phyloP scores from a whole-genome alignment of 352 stramenopile species.

The Phytophthora sp. region DNA sequence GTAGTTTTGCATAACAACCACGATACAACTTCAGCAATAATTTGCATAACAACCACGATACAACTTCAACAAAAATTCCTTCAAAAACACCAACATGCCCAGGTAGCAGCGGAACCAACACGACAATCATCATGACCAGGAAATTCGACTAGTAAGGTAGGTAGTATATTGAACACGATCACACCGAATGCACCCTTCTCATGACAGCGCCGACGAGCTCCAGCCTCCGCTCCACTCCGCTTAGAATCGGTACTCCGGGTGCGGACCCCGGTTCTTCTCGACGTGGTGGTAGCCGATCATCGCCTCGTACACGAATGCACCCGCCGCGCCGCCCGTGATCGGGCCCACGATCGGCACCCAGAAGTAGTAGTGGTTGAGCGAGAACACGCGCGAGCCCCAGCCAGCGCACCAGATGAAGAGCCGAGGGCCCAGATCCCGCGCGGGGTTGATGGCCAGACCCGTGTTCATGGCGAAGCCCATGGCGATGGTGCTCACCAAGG shows the following conservation, averaged over 20 bases:
- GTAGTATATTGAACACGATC: neutral
- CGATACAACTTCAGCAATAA: too few relatives aligned
- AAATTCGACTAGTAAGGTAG: too few relatives aligned
- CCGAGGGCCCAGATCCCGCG: constrained; percentile 45
- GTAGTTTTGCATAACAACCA: too few relatives aligned
- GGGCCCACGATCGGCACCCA: constrained; percentile 60
- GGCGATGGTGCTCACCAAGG: neutral
- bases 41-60: too few relatives aligned
- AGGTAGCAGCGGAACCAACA: too few relatives aligned
- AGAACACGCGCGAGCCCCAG: constrained; percentile 54
- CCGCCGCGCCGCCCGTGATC: constrained; percentile 38
- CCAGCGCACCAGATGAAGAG: constrained; percentile 48
- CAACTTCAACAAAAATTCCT: too few relatives aligned
- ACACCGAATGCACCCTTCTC: neutral
- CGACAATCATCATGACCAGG: too few relatives aligned
- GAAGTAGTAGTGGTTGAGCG: constrained; percentile 52
- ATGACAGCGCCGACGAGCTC: neutral
- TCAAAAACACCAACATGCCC: too few relatives aligned
- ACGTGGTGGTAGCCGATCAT: constrained; percentile 49
- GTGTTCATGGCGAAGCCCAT: constrained; percentile 5
- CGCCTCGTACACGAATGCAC: constrained; percentile 39
- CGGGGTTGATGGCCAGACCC: constrained; percentile 38
- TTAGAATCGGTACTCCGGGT: constrained; percentile 29
- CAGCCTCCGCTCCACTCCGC: neutral
- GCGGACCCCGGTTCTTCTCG: constrained; percentile 37